A percentile compares a stretch with the other conserved stretches of the same genome.
Conservation (phyloP, 2,329 filamentous ascomycete species). For the Chalaropsis thielavioides region DNA sequence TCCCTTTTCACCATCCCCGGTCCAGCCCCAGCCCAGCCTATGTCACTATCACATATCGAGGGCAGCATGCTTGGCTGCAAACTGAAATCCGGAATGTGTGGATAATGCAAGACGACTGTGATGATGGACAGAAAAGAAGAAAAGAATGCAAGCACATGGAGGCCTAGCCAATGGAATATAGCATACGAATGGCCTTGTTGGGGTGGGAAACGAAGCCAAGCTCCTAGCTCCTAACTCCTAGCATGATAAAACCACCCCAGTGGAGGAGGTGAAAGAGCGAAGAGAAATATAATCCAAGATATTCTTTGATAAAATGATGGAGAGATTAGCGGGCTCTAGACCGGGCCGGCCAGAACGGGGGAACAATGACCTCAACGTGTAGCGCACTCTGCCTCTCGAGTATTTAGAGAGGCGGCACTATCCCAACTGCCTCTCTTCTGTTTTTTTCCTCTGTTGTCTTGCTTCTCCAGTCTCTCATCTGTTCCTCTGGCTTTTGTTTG, state of each 20-base stretch:
- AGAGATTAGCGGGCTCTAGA: not conserved
- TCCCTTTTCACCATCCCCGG: not conserved
- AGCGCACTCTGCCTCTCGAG: not conserved
- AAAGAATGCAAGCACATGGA: not conserved
- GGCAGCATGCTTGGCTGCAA: no score
- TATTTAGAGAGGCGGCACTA: not conserved
- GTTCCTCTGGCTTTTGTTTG: not conserved
- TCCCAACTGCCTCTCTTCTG: not conserved
- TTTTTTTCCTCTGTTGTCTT: not conserved
- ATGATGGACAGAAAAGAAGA: not conserved
- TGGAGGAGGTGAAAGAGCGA: not conserved
- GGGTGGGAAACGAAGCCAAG: not conserved
- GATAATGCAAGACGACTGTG: not conserved
- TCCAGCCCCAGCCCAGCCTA: not conserved
- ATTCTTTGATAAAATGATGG: not conserved
- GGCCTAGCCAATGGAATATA: not conserved
- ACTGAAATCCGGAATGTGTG: not conserved
- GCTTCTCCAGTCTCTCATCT: not conserved
- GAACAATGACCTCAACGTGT: not conserved
- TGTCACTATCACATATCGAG: not conserved
- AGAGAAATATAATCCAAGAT: not conserved
- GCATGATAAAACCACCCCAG: not conserved
- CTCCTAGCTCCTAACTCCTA: not conserved
- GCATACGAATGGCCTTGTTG: not conserved
- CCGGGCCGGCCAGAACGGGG: not conserved